phyloP scores from a whole-genome alignment of 1,284 basidiomycete species.

The Tylopilus sp. region DNA sequence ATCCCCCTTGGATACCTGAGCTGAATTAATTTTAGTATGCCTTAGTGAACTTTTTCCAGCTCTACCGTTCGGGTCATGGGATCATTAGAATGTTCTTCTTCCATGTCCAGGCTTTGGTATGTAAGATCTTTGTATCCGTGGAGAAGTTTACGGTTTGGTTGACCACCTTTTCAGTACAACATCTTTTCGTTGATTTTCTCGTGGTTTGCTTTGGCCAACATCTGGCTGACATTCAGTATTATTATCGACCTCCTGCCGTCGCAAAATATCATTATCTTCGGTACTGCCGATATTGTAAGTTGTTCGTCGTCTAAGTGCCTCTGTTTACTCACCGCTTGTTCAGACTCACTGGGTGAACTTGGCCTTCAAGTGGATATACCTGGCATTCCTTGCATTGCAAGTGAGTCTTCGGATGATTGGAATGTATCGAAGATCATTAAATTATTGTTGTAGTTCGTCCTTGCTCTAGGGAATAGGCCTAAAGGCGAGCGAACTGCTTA shows the following conservation, averaged over 20 bases:
- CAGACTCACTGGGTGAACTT: constrained; percentile 92
- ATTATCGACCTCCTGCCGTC: constrained; percentile 86
- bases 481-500: constrained; percentile 91
- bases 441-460: constrained; percentile 62
- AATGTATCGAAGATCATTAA: background rate
- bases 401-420: constrained; percentile 12
- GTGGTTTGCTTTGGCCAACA: constrained; percentile 90
- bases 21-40: constrained; percentile 58
- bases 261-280: constrained; percentile 66
- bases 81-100: constrained; percentile 92
- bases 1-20: background rate
- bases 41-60: constrained; percentile 89
- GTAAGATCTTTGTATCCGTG: constrained; percentile 22
- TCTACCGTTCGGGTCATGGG: constrained; percentile 84
- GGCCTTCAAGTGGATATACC: constrained; percentile 83
- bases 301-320: background rate
- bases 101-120: constrained; percentile 85
- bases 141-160: background rate
- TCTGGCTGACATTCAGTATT: constrained; percentile 95
- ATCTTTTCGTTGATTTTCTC: constrained; percentile 79
- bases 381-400: constrained; percentile 77
- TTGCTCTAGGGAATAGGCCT: constrained; percentile 94
- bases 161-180: constrained; percentile 54
- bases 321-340: constrained; percentile 11
- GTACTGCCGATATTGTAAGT: constrained; percentile 60